Percentiles rank a stretch among this genome's conserved stretches.
Conservation (phyloP, 1,139 yeast genomes). For the Geotrichum candidum region DNA sequence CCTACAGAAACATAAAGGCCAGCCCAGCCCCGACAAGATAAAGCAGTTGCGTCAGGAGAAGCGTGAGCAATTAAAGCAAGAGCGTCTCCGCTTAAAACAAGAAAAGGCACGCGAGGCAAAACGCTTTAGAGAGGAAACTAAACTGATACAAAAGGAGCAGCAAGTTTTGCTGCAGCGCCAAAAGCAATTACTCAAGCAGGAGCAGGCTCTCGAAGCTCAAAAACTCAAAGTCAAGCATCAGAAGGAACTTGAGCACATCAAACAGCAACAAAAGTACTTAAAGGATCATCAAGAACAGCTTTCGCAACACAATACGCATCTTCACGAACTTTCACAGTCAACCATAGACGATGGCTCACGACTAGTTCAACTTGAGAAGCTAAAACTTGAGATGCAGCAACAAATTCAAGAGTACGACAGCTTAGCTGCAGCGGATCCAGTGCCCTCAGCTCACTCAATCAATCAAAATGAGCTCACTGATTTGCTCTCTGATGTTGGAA, state of each 20-base stretch:
- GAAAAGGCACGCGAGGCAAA: constrained; percentile 16
- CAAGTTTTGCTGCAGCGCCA: constrained; percentile 12
- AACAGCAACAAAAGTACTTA: constrained; percentile 43
- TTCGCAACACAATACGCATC: constrained; percentile 7
- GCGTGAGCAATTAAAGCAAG: constrained; percentile 14
- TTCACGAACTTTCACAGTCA: constrained; percentile 6
- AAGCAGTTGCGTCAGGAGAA: constrained; percentile 15
- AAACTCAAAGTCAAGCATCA: constrained; percentile 10
- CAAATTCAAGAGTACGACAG: constrained; percentile 7
- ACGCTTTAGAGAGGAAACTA: constrained; percentile 16
- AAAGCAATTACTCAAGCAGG: constrained; percentile 9
- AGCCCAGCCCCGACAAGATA: constrained; percentile 18
- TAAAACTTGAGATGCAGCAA: constrained; percentile 1
- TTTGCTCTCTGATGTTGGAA: neutral
- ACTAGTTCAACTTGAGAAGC: constrained; percentile 1
- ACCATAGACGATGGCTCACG: constrained; percentile 4
- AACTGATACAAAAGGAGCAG: constrained; percentile 11
- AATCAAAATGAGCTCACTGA: constrained; percentile 8
- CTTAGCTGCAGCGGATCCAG: neutral
- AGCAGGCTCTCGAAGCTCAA: constrained; percentile 11
- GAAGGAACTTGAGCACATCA: constrained; percentile 36
- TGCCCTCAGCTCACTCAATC: neutral
- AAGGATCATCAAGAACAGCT: constrained; percentile 7
- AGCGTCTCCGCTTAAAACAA: constrained; percentile 14
- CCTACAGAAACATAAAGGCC: constrained; percentile 23